Evolutionary conservation across 202 grass and related monocot genomes (phyloP).

Genomic region (Saccharum hybrid): DNA sequence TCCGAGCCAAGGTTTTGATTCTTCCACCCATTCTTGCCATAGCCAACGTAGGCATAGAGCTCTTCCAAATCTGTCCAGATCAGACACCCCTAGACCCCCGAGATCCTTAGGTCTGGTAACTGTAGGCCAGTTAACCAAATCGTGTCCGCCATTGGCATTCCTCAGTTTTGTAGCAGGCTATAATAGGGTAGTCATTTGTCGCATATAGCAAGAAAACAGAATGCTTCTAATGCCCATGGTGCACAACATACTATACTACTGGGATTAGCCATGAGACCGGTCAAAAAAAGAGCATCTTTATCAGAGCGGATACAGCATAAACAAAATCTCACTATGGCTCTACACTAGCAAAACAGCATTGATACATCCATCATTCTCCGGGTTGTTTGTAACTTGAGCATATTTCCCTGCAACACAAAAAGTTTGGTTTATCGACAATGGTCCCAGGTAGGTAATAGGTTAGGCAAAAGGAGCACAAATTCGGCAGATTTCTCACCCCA

Average conservation of each 20-base stretch:
- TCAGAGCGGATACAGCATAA: background rate
- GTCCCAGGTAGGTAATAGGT: background rate
- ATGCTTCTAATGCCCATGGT: background rate
- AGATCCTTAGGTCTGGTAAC: no score
- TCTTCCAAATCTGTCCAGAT: no score
- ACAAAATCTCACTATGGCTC: slow-evolving; percentile 12
- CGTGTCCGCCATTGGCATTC: no score
- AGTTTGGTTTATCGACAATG: background rate
- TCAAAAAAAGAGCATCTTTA: background rate
- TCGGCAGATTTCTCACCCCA: slow-evolving; percentile 63
- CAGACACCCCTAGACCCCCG: no score
- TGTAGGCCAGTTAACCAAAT: no score
- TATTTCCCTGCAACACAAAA: slow-evolving; percentile 75
- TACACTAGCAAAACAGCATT: slow-evolving; percentile 86
- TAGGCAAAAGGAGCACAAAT: background rate
- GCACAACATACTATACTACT: background rate
- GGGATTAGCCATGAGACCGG: background rate
- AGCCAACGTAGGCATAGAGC: no score
- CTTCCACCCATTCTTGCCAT: no score
- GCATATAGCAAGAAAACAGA: background rate
- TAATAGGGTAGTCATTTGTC: background rate
- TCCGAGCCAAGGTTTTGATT: no score
- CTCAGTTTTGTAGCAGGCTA: background rate
- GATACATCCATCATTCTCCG: slow-evolving; percentile 87
- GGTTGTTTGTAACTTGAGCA: slow-evolving; percentile 90